phyloP scores from a whole-genome alignment of 192 early-diverging fungal genomes.

The Chytriomyces sp. region DNA sequence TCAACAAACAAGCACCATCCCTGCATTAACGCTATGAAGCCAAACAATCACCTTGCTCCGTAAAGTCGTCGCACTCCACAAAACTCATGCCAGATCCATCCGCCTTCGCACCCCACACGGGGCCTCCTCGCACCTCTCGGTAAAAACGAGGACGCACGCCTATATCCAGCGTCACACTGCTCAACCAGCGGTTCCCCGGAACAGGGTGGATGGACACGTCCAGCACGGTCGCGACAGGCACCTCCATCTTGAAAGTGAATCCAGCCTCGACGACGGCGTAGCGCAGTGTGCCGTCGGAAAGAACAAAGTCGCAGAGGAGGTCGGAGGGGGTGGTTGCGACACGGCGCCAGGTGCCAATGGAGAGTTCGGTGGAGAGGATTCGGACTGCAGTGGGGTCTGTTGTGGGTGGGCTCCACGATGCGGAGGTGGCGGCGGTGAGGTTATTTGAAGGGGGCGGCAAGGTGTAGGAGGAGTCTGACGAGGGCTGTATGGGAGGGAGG shows the following conservation, averaged over 20 bases:
- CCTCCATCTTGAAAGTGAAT: constrained; percentile 33
- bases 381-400: not conserved
- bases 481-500: too few relatives aligned
- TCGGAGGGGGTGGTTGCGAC: constrained; percentile 28
- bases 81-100: constrained; percentile 14
- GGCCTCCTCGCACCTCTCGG: constrained; percentile 9
- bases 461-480: too few relatives aligned
- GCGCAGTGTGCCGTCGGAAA: not conserved
- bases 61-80: constrained; percentile 42
- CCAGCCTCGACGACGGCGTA: constrained; percentile 33
- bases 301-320: constrained; percentile 15
- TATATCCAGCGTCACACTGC: constrained; percentile 18
- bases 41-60: constrained; percentile 32
- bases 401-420: not conserved
- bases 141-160: constrained; percentile 20
- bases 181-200: constrained; percentile 7
- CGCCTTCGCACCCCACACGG: not conserved
- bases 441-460: too few relatives aligned
- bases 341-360: constrained; percentile 43
- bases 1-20: too few relatives aligned
- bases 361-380: constrained; percentile 17
- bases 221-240: constrained; percentile 30
- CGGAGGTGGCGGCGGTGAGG: not conserved
- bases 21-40: not conserved
- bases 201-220: constrained; percentile 28